Percentiles rank a stretch among this genome's conserved stretches.
Conservation (phyloP, 1,284 basidiomycete species). For the Meripilus lineatus region DNA sequence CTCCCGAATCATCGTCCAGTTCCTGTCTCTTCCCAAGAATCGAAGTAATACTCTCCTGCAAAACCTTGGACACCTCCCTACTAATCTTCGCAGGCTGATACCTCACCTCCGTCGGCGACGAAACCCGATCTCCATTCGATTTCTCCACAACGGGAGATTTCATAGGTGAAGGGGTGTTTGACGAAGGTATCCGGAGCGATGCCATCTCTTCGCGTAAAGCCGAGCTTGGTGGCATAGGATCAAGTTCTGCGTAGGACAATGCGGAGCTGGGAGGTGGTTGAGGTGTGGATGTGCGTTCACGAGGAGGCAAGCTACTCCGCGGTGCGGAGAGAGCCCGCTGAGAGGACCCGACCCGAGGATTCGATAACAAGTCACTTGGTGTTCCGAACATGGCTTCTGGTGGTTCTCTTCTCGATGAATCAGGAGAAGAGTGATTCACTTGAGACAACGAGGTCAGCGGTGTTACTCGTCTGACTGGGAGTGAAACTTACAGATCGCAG, state of each 20-base stretch:
- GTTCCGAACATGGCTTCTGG: not conserved
- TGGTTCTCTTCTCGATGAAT: not conserved
- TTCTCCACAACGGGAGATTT: no score
- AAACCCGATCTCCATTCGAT: no score
- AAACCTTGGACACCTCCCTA: constrained; percentile 40
- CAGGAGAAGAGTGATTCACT: no score
- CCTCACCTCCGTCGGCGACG: constrained; percentile 2
- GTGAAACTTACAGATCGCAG: constrained; percentile 28
- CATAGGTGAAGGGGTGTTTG: constrained; percentile 40
- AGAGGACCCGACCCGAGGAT: no score
- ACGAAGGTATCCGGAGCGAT: constrained; percentile 47
- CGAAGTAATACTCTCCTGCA: constrained; percentile 62
- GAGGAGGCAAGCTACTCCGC: constrained; percentile 1
- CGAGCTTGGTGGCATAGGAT: not conserved
- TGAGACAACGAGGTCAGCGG: not conserved
- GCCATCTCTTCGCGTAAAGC: constrained; percentile 12
- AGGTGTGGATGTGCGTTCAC: not conserved
- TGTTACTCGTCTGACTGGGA: not conserved
- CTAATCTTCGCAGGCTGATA: constrained; percentile 28
- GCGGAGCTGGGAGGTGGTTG: constrained; percentile 2
- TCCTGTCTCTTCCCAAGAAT: constrained; percentile 59
- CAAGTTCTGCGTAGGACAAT: not conserved
- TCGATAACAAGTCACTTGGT: not conserved
- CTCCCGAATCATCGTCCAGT: constrained; percentile 32
- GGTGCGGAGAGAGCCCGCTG: not conserved